phyloP scores from a whole-genome alignment of 345 rosid genomes.

The Eucalyptus erythrocorys region DNA sequence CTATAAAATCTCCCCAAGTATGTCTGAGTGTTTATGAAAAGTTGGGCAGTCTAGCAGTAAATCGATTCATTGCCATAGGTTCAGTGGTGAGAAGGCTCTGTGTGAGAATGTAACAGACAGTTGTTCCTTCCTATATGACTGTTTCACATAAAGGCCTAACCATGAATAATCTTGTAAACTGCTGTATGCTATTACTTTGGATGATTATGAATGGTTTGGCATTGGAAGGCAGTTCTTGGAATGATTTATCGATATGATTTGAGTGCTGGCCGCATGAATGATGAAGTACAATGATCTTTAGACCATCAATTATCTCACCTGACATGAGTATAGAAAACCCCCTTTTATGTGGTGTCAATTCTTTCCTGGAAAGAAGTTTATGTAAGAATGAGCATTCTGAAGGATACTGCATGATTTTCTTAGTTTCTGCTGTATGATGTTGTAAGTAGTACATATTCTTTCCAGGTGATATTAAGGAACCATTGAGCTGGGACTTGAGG shows the following conservation, averaged over 20 bases:
- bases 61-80: not conserved
- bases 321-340: not conserved
- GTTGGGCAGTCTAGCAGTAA: not conserved
- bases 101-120: not conserved
- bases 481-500: constrained; percentile 80
- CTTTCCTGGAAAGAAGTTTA: not conserved
- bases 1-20: not conserved
- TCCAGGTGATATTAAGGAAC: constrained; percentile 52
- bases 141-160: not conserved
- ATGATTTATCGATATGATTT: not conserved
- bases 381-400: not conserved
- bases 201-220: not conserved
- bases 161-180: not conserved
- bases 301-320: not conserved
- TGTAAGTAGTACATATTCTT: not conserved
- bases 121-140: not conserved
- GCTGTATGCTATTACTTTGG: not conserved
- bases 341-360: not conserved
- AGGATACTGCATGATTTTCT: not conserved
- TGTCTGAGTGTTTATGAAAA: not conserved
- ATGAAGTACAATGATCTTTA: not conserved
- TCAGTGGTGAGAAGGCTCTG: not conserved
- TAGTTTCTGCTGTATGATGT: not conserved
- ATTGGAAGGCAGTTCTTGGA: not conserved
- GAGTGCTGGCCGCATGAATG: not conserved